These are phyloP conservation scores for Panellus pusillus DNA, from an alignment of 768 basidiomycete genomes.

Conservation along the genomic window DNA sequence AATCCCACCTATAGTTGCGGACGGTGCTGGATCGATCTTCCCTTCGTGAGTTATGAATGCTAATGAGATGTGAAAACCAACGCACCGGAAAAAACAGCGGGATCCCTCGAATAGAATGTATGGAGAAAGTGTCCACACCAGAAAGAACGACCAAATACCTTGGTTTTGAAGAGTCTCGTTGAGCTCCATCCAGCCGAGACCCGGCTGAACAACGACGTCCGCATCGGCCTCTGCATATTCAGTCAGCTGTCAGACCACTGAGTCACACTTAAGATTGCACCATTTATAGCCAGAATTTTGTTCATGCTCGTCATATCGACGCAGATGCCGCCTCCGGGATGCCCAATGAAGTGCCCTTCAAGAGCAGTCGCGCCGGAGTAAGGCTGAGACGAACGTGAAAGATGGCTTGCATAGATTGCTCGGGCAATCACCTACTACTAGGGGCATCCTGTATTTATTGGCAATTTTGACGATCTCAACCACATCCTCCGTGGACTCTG, in stretches of 20 bases:
- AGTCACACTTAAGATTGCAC: constrained; percentile 30
- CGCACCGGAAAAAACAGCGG: constrained; percentile 82
- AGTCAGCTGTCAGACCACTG: not conserved
- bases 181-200: constrained; percentile 68
- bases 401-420: not conserved
- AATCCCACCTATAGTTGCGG: constrained; percentile 86
- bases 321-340: constrained; percentile 65
- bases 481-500: constrained; percentile 72
- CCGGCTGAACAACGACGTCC: constrained; percentile 75
- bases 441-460: constrained; percentile 70
- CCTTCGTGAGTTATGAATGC: not conserved
- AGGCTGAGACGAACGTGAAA: constrained; percentile 30
- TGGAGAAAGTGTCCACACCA: no score
- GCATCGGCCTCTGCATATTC: constrained; percentile 57
- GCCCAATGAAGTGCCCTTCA: constrained; percentile 72
- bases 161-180: constrained; percentile 66
- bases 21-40: constrained; percentile 75
- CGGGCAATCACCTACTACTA: constrained; percentile 35
- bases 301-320: constrained; percentile 82
- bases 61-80: not conserved
- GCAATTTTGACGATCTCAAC: constrained; percentile 76
- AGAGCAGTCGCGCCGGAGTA: constrained; percentile 83
- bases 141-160: constrained; percentile 31
- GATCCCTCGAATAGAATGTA: constrained; percentile 43
- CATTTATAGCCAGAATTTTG: constrained; percentile 71